Conservation (phyloP, 371 early-diverging fungal genomes). For the Mucor mucedo region DNA sequence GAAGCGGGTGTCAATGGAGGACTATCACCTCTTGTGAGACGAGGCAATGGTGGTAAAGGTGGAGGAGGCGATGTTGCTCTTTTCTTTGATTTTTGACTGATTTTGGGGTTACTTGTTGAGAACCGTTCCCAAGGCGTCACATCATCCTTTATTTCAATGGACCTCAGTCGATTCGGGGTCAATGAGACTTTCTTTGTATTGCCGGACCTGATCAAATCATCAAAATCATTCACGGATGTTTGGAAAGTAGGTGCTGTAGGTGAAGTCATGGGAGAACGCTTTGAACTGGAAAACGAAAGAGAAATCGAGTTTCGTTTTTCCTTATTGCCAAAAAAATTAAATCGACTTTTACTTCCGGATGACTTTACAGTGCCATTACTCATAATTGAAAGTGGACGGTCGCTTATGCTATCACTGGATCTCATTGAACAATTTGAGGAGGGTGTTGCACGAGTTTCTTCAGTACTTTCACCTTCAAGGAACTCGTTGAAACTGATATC, state of each 20-base stretch:
- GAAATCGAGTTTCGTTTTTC: slow-evolving; percentile 17
- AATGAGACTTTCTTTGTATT: slow-evolving; percentile 63
- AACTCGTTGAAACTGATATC: slow-evolving; percentile 14
- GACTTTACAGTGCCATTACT: slow-evolving; percentile 25
- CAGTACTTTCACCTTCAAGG: slow-evolving; percentile 12
- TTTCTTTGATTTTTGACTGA: slow-evolving; percentile 3
- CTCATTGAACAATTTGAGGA: slow-evolving; percentile 23
- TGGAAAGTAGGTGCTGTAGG: slow-evolving; percentile 22
- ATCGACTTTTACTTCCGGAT: slow-evolving; percentile 22
- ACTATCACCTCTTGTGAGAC: slow-evolving; percentile 15
- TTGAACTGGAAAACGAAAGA: slow-evolving; percentile 4
- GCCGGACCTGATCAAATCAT: slow-evolving; percentile 61
- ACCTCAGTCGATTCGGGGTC: slow-evolving; percentile 64
- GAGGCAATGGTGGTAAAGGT: slow-evolving; percentile 19
- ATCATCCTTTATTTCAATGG: slow-evolving; percentile 55
- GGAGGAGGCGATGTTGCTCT: slow-evolving; percentile 20
- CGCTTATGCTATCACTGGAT: slow-evolving; percentile 25
- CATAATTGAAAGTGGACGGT: slow-evolving; percentile 22
- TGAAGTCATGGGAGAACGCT: slow-evolving; percentile 13
- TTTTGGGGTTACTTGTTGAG: not conserved
- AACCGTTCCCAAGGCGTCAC: slow-evolving; percentile 20
- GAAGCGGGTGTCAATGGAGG: slow-evolving; percentile 29
- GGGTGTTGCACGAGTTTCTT: slow-evolving; percentile 9
- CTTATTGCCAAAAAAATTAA: slow-evolving; percentile 28
- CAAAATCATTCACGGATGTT: slow-evolving; percentile 50